Base-by-base conservation (phyloP, 2,329 filamentous ascomycete species). In the Aspergillus neotritici region DNA sequence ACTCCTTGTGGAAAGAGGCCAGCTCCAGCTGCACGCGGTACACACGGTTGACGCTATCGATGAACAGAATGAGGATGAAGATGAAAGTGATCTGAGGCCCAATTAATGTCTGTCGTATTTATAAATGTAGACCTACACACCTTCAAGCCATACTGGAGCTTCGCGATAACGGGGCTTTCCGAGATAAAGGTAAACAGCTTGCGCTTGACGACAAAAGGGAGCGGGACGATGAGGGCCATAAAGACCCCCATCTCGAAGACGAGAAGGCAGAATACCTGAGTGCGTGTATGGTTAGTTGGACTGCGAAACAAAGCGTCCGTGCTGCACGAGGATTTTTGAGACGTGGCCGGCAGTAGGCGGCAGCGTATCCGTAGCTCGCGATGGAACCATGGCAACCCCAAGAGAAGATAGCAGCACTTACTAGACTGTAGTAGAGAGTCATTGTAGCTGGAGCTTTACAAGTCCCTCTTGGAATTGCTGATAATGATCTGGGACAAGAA, bases 31-130 rank as follows among this genome's bases (percentile, higher is more conserved):
- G 91, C 43, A 98, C 93, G 50, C 93, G 87, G 70, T 96, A 98
- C 62, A 98, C 93, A 53, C 93, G 87, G 69, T 85, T 86, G 68
- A 97, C 90, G 64, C 89, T 95, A 73, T 98, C 93, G 60, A 97
- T 80, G 73, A 98, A 98, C 53, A 98, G 84, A 53, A 98, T 95
- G 46, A 97, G 77, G 62, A 98, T 97, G 74, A 98, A 98, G 65
- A 98, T 91, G 66, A 98, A 98, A 2, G 89, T 95, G 45, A 98
- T 98, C 80, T 84, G 16, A 34, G 15, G 49, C 15, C 33, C 11
- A 21, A 28, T 30, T 53, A 21, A 52, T 40, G 15, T 14, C 6
- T 12, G 10, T 8, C 15, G 11, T 21, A 11, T 10, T 12, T 5
- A 7, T 14, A 10, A 4, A 11, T n/a, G n/a, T 28, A n/a, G 2